Conservation (phyloP, 306 rosid species). For the Prunus davidiana region DNA sequence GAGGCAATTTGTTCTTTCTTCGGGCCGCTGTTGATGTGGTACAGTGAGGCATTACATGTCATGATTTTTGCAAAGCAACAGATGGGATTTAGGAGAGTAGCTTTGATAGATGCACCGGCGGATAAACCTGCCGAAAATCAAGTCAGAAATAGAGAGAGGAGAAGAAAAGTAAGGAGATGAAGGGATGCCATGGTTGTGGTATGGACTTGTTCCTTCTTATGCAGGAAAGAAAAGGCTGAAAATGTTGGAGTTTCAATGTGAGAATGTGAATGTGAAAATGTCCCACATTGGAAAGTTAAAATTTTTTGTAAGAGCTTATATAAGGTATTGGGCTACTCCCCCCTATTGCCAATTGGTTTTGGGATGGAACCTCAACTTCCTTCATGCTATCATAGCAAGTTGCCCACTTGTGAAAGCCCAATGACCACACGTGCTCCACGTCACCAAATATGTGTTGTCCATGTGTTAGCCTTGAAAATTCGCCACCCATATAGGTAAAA, state of each 20-base stretch:
- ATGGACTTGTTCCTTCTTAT: constrained; percentile 16
- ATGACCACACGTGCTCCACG: no score
- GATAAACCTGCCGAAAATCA: constrained; percentile 12
- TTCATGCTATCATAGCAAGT: no score
- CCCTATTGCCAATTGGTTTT: no score
- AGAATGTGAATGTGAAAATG: no score
- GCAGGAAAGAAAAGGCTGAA: neutral
- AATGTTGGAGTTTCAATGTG: neutral
- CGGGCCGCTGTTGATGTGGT: constrained; percentile 31
- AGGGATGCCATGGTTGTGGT: constrained; percentile 49
- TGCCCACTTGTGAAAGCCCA: no score
- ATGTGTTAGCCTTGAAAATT: no score
- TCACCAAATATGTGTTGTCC: no score
- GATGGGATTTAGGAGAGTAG: constrained; percentile 35
- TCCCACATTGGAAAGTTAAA: no score
- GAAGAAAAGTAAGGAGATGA: constrained; percentile 24
- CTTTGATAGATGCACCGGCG: neutral
- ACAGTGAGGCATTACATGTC: constrained; percentile 59
- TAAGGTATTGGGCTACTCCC: no score
- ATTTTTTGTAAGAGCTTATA: no score
- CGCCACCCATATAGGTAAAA: no score
- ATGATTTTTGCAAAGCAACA: constrained; percentile 36
- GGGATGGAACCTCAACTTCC: no score
- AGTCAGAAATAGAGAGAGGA: constrained; percentile 30
- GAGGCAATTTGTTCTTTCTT: constrained; percentile 34